Conservation (phyloP, 768 basidiomycete genomes). For the Leccinum broughii region DNA sequence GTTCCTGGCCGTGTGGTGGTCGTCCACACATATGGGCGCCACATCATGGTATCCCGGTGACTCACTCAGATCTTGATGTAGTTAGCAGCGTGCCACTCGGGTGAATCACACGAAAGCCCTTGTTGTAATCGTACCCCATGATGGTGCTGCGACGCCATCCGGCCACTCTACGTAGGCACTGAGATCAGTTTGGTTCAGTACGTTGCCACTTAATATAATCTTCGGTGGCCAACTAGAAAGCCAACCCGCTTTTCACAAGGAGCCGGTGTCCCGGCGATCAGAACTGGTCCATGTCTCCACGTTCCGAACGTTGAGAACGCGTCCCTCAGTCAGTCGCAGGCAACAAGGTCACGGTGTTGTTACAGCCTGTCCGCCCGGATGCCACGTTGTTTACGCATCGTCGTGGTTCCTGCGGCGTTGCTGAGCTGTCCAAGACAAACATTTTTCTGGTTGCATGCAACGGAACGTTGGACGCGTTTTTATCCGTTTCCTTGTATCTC, state of each 20-base stretch:
- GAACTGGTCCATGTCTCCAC: background rate
- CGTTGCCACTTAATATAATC: background rate
- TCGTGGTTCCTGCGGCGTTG: background rate
- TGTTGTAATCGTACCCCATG: background rate
- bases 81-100: background rate
- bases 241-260: background rate
- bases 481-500: background rate
- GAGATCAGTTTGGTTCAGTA: background rate
- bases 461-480: background rate
- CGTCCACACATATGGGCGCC: constrained; percentile 5
- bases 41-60: constrained; percentile 5
- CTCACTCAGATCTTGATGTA: background rate
- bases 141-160: constrained; percentile 1
- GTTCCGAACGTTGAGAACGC: constrained; percentile 6
- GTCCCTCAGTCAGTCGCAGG: background rate
- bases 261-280: constrained; percentile 5
- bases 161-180: background rate
- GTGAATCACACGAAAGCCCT: background rate
- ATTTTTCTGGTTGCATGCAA: background rate
- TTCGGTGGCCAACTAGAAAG: constrained; percentile 1
- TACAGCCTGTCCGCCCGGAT: background rate
- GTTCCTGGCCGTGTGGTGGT: constrained; percentile 7
- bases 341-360: background rate
- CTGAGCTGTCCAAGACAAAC: background rate
- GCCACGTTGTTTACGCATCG: constrained; percentile 15